Conservation (phyloP, 306 rosid species). For the Quercus dentata region DNA sequence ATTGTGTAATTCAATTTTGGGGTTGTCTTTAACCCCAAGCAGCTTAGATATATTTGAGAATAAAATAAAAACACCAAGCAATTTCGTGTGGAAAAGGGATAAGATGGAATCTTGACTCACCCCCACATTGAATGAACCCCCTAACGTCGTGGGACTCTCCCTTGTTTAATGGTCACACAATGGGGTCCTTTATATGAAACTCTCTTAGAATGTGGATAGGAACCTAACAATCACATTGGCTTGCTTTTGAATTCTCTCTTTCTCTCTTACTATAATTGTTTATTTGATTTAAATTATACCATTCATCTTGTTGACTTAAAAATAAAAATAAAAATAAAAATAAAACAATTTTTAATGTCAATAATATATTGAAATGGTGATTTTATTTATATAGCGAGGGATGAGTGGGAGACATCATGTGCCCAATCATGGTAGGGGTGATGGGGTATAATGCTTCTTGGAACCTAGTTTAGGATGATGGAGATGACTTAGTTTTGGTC, state of each 20-base stretch:
- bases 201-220: slow-evolving; percentile 20
- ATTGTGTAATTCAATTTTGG: slow-evolving; percentile 3
- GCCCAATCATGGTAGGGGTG: slow-evolving; percentile 13
- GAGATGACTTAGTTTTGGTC: slow-evolving; percentile 35
- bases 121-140: slow-evolving; percentile 12
- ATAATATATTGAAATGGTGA: slow-evolving; percentile 10
- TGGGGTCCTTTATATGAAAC: slow-evolving; percentile 19
- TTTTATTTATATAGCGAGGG: background rate
- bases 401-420: slow-evolving; percentile 32
- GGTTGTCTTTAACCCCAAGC: slow-evolving; percentile 24
- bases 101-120: slow-evolving; percentile 51
- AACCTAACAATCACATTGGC: slow-evolving; percentile 27
- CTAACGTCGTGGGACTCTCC: slow-evolving; percentile 18
- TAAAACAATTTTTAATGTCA: too few species aligned
- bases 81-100: slow-evolving; percentile 42
- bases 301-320: background rate
- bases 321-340: background rate
- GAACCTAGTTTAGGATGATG: slow-evolving; percentile 38
- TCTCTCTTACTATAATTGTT: background rate
- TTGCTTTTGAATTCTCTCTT: slow-evolving; percentile 13
- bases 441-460: slow-evolving; percentile 32
- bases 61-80: background rate
- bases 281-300: background rate
- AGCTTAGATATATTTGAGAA: slow-evolving; percentile 22
- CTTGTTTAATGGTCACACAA: slow-evolving; percentile 47